Evolutionary conservation across 257 asterid species (phyloP).

Genomic region (Cinchona pubescens): DNA sequence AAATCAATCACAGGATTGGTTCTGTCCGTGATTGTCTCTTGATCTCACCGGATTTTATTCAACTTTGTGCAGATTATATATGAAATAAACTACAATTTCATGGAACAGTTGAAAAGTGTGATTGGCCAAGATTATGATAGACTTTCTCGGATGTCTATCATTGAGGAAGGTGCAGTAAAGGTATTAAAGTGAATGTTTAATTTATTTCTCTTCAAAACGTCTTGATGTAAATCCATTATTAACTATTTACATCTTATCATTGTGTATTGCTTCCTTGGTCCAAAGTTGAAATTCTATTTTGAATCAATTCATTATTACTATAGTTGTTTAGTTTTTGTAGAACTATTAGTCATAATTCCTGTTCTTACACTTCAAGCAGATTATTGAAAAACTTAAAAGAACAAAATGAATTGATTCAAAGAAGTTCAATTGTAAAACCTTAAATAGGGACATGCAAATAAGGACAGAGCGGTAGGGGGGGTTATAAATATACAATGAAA

Average conservation of each 20-base stretch:
- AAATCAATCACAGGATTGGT: not conserved
- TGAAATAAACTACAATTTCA: constrained; percentile 38
- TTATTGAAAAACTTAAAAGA: not conserved
- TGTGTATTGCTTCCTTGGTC: not conserved
- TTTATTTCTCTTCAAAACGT: not conserved
- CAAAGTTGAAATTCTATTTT: not conserved
- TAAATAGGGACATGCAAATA: no score
- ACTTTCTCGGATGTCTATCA: constrained; percentile 41
- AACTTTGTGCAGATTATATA: constrained; percentile 38
- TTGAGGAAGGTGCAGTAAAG: constrained; percentile 53
- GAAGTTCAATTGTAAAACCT: no score
- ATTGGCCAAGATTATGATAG: constrained; percentile 44
- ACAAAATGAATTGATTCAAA: no score
- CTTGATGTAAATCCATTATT: not conserved
- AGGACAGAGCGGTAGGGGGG: no score
- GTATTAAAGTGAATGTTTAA: constrained; percentile 22
- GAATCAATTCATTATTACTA: not conserved
- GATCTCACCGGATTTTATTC: not conserved
- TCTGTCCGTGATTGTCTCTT: not conserved
- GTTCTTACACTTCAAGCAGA: not conserved
- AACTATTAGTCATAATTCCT: no score
- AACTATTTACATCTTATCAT: not conserved
- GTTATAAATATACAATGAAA: no score
- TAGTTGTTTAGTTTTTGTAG: not conserved
- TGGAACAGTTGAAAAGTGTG: constrained; percentile 46